These are phyloP conservation scores for Amborella trichopoda DNA, from an alignment of 164 flowering plant species.

Conservation along the genomic window DNA sequence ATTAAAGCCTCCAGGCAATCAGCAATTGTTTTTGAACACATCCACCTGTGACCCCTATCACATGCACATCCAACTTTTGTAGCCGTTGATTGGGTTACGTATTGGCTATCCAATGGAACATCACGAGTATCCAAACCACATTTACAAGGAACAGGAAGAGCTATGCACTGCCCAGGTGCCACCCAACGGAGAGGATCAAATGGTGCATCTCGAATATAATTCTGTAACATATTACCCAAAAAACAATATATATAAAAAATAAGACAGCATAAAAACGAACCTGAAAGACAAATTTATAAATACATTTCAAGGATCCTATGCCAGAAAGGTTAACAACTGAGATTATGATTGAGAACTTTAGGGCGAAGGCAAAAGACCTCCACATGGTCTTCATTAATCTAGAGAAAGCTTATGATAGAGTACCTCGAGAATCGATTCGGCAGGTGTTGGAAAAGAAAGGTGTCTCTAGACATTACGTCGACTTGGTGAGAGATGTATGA, in stretches of 20 bases:
- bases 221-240: constrained; percentile 20
- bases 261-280: neutral
- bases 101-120: constrained; percentile 54
- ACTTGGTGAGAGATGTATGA: too few relatives aligned
- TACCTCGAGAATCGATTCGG: too few relatives aligned
- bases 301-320: too few relatives aligned
- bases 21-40: constrained; percentile 74
- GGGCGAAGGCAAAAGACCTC: too few relatives aligned
- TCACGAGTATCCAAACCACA: constrained; percentile 60
- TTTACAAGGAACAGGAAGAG: constrained; percentile 44
- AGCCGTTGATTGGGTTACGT: constrained; percentile 33
- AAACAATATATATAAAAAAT: neutral
- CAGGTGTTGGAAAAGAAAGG: too few relatives aligned
- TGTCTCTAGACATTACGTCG: too few relatives aligned
- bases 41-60: constrained; percentile 89
- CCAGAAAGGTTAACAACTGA: too few relatives aligned
- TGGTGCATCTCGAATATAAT: constrained; percentile 66
- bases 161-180: constrained; percentile 79
- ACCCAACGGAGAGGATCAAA: constrained; percentile 93
- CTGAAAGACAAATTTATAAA: too few relatives aligned
- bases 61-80: constrained; percentile 51
- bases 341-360: too few relatives aligned
- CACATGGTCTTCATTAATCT: too few relatives aligned
- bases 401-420: too few relatives aligned
- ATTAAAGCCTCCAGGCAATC: constrained; percentile 92